A percentile compares a stretch with the other conserved stretches of the same genome.
phyloP scores from a whole-genome alignment of 2,329 filamentous ascomycete genomes.

The Colletotrichum neosansevieriae region DNA sequence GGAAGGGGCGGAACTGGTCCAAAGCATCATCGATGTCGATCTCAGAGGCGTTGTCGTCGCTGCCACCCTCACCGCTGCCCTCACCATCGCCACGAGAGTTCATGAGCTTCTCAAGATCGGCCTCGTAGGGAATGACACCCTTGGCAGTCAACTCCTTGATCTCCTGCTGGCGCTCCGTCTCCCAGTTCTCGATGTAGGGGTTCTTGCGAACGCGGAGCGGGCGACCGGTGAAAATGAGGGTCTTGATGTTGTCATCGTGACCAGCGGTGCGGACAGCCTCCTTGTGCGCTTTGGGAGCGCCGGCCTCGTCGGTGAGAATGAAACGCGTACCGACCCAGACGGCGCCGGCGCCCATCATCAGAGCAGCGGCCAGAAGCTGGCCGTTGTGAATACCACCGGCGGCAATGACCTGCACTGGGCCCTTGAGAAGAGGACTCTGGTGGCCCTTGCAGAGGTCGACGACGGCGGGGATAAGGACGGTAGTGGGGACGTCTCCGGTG shows the following conservation, averaged over 20 bases:
- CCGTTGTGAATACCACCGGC: slow-evolving; percentile 96
- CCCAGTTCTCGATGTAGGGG: slow-evolving; percentile 95
- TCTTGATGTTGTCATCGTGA: slow-evolving; percentile 96
- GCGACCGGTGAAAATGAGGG: slow-evolving; percentile 98
- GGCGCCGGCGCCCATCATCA: slow-evolving; percentile 91
- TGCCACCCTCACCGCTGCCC: slow-evolving; percentile 73
- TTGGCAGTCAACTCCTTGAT: slow-evolving; percentile 92
- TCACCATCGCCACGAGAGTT: slow-evolving; percentile 68
- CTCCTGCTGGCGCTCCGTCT: slow-evolving; percentile 88
- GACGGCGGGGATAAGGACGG: slow-evolving; percentile 91
- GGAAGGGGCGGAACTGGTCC: slow-evolving; percentile 89
- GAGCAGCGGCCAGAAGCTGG: slow-evolving; percentile 85
- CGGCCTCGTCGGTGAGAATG: slow-evolving; percentile 92
- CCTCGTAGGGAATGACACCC: slow-evolving; percentile 93
- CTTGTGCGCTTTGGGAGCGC: slow-evolving; percentile 93
- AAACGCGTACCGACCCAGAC: slow-evolving; percentile 99
- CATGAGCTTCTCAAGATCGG: slow-evolving; percentile 87
- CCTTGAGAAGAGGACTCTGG: slow-evolving; percentile 88
- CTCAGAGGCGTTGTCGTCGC: slow-evolving; percentile 74
- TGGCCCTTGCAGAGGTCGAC: slow-evolving; percentile 83
- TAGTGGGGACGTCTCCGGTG: slow-evolving; percentile 93
- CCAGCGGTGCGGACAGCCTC: slow-evolving; percentile 91
- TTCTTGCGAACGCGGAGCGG: slow-evolving; percentile 95
- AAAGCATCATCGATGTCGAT: slow-evolving; percentile 86
- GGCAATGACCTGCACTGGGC: slow-evolving; percentile 90